phyloP scores from a whole-genome alignment of 305 asterid species.

The Plantago coronopus region DNA sequence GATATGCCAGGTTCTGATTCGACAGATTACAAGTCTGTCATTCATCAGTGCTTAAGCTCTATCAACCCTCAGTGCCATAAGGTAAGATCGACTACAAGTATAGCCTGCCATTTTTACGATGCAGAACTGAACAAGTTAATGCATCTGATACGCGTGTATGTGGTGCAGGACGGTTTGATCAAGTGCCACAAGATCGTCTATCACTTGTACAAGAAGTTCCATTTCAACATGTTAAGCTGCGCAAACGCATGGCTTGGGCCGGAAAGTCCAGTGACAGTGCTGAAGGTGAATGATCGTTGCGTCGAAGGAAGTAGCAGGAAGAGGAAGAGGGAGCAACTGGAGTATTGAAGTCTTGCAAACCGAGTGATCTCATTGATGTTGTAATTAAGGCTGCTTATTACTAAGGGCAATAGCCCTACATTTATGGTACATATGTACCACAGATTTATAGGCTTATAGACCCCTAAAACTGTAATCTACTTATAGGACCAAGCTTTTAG shows the following conservation, averaged over 20 bases:
- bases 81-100: constrained; percentile 25
- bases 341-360: constrained; percentile 1
- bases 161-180: constrained; percentile 43
- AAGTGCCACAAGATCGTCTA: constrained; percentile 40
- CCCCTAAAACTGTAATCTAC: background rate
- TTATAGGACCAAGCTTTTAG: constrained; percentile 25
- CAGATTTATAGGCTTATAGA: constrained; percentile 8
- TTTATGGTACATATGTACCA: background rate
- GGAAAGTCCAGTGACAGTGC: constrained; percentile 61
- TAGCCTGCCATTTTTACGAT: background rate
- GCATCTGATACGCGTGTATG: background rate
- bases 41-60: constrained; percentile 26
- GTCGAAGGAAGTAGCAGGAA: constrained; percentile 24
- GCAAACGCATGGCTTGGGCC: constrained; percentile 26
- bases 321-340: constrained; percentile 39
- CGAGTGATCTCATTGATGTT: constrained; percentile 11
- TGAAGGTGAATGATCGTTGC: constrained; percentile 24
- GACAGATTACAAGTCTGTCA: constrained; percentile 3
- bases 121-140: background rate
- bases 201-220: constrained; percentile 20
- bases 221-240: background rate
- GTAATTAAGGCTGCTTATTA: background rate
- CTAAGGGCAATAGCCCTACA: background rate
- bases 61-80: constrained; percentile 42
- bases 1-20: constrained; percentile 21